These are phyloP conservation scores for Plasmodiophora brassicae DNA, from an alignment of 208 protist species.

Conservation along the genomic window DNA sequence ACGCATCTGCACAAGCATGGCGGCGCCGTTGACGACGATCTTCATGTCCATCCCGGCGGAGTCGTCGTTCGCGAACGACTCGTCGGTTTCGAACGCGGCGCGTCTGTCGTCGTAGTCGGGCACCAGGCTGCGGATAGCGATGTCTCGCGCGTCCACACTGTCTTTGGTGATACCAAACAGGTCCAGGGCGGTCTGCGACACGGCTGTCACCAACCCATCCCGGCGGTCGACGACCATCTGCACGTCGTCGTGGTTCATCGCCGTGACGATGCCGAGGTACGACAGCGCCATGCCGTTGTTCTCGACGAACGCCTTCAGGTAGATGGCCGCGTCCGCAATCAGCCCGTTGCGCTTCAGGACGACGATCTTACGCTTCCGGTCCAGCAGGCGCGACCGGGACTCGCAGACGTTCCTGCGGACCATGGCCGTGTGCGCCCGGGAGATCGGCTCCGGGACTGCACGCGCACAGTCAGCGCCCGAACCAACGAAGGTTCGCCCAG, in stretches of 20 bases:
- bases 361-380: not conserved
- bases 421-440: not conserved
- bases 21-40: not conserved
- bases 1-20: not conserved
- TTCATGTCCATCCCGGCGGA: not conserved
- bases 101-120: not conserved
- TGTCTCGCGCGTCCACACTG: not conserved
- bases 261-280: not conserved
- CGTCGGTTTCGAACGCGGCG: not conserved
- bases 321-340: not conserved
- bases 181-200: conserved; percentile 1
- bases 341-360: not conserved
- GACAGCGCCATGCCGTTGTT: not conserved
- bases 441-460: conserved; percentile 22
- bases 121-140: not conserved
- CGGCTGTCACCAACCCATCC: conserved; percentile 6
- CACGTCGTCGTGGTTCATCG: not conserved
- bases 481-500: not conserved
- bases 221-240: not conserved
- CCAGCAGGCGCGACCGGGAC: not conserved
- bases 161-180: conserved; percentile 4
- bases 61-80: not conserved
- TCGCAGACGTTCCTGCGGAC: not conserved
- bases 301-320: not conserved
- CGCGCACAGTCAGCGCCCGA: not conserved